A percentile compares a stretch with the other conserved stretches of the same genome.
phyloP scores from a whole-genome alignment of 257 asterid genomes.

The Misopates orontium region DNA sequence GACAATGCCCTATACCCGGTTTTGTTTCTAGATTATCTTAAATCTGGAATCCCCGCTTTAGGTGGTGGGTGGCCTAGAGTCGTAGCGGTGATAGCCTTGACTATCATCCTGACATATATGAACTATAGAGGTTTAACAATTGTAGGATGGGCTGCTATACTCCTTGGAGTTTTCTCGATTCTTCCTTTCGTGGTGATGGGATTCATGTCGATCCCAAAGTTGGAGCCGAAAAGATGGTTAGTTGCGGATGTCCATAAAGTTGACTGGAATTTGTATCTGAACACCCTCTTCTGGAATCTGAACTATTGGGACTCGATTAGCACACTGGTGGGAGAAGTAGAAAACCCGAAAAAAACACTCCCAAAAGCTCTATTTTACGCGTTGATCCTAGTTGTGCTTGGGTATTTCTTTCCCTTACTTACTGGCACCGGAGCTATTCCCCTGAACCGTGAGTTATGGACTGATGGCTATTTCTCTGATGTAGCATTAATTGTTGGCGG shows the following conservation, averaged over 20 bases:
- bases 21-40: conserved; percentile 62
- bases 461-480: conserved; percentile 62
- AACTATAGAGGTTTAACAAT: conserved; percentile 67
- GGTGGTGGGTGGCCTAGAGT: conserved; percentile 60
- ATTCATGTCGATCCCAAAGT: conserved; percentile 51
- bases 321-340: conserved; percentile 65
- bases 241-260: conserved; percentile 48
- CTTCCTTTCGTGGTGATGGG: conserved; percentile 76
- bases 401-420: conserved; percentile 59
- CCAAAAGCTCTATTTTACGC: conserved; percentile 65
- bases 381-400: conserved; percentile 52
- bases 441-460: conserved; percentile 46
- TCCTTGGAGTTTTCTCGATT: conserved; percentile 56
- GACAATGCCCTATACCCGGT: conserved; percentile 72
- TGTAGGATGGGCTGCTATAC: conserved; percentile 67
- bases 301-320: conserved; percentile 77
- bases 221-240: conserved; percentile 61
- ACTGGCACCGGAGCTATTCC: conserved; percentile 65
- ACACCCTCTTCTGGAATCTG: conserved; percentile 71
- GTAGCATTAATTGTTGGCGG: conserved; percentile 60
- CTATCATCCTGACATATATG: conserved; percentile 47
- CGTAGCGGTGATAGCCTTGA: conserved; percentile 47
- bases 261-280: conserved; percentile 64
- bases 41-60: conserved; percentile 61
- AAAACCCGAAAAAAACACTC: conserved; percentile 54